Evolutionary conservation across 176 grass and related monocot species (phyloP), one percentile per base, ranked within the genome.

Genomic region (Chloris gayana): DNA sequence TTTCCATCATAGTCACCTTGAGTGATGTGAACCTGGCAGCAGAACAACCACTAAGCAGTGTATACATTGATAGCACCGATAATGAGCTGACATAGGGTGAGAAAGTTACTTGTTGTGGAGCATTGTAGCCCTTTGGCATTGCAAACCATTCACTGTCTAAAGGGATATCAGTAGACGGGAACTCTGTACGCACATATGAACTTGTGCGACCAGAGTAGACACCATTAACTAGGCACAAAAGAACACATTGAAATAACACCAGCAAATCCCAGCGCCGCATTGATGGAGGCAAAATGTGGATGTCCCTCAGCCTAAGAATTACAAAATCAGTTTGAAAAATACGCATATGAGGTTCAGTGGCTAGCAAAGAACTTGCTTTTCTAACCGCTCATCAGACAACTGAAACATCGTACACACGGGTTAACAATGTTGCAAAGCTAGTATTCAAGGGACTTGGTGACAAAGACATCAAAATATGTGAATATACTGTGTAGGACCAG

Each of bases 1-100:
- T 91, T 95, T 89, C 95, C 95, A 66, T 95, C 92, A 80, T 98
- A 98, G 70, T 98, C 95, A 27, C 95, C 95, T 84, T 98, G 95
- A 45, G 90, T 98, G 58, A 98, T 88, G 91, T 95, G 96, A 71
- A 98, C 96, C 96, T 98, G 73, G 46, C 26, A 73, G 62, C 53
- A 56, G 25, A 69, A 64, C 41, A 64, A 87, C 26, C 32, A 70
- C 9, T 75, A 51, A 65, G 35, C 1, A 81, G 49, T 61, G 37
- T 13, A 53, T 18, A 68, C 31, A 27, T 51, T 1, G 0, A 51
- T 53, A 14, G 24, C 29, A 89, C 13, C 21, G 39, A 14, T 45
- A 61, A 62, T 70, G 21, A 73, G 71, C 58, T 82, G 45, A 31
- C 33, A 80, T 54, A 73, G 14, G 64, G n/a, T 8, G 9, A 51